A percentile compares a stretch with the other conserved stretches of the same genome.
Evolutionary conservation across 1,284 basidiomycete species (phyloP).

Genomic region (Marasmius oreades): DNA sequence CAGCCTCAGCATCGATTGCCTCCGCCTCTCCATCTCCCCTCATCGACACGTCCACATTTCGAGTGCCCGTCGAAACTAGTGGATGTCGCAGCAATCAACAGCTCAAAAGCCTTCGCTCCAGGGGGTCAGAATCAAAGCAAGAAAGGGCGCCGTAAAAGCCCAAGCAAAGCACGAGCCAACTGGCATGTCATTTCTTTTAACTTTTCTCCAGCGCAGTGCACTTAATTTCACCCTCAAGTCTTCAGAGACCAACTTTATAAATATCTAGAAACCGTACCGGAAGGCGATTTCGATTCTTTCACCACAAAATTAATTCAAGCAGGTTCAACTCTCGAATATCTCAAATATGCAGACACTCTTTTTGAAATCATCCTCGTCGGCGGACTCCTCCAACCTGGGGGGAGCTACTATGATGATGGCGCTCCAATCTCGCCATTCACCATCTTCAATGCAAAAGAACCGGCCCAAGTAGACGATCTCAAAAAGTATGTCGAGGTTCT

Average conservation of each 20-base stretch:
- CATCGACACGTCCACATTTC: not conserved
- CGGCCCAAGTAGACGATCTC: constrained; percentile 77
- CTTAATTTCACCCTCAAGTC: constrained; percentile 45
- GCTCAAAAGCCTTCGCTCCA: constrained; percentile 81
- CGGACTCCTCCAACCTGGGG: constrained; percentile 93
- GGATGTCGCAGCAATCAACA: constrained; percentile 84
- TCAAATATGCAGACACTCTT: constrained; percentile 94
- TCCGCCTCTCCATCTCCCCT: not conserved
- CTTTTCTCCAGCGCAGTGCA: constrained; percentile 7
- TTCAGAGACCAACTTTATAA: constrained; percentile 96
- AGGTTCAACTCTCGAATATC: constrained; percentile 86
- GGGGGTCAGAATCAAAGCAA: constrained; percentile 85
- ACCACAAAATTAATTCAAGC: constrained; percentile 87
- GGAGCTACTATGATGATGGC: constrained; percentile 85
- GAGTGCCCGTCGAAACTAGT: constrained; percentile 39
- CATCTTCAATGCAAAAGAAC: constrained; percentile 77
- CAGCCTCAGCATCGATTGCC: not conserved
- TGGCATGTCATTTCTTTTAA: constrained; percentile 34
- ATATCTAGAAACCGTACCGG: constrained; percentile 84
- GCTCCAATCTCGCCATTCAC: constrained; percentile 81
- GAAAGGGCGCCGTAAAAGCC: constrained; percentile 85
- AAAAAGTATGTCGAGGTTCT: constrained; percentile 92
- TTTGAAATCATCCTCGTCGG: constrained; percentile 95
- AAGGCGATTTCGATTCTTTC: constrained; percentile 80
- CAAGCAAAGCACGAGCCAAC: constrained; percentile 86